Evolutionary conservation across 179 eudicot genomes (phyloP).

Genomic region (Beta macrorhiza): DNA sequence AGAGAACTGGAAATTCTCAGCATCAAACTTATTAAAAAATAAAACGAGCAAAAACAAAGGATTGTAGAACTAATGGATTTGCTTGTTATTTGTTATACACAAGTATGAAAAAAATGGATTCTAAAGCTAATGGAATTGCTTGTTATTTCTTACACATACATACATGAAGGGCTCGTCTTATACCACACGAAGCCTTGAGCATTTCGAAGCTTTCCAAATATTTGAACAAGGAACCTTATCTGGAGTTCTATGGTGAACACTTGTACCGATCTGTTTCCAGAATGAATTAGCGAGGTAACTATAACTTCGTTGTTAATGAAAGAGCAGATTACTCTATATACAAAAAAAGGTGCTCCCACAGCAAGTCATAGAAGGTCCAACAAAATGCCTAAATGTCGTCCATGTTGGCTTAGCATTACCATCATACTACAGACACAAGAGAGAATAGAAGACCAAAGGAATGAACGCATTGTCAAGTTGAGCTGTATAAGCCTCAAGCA

Average conservation of each 20-base stretch:
- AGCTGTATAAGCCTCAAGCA: conserved; percentile 96
- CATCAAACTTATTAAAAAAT: neutral
- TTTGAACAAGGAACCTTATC: neutral
- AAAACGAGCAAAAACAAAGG: neutral
- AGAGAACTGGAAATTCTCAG: neutral
- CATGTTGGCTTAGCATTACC: neutral
- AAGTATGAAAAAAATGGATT: neutral
- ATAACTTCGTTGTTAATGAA: neutral
- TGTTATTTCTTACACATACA: neutral
- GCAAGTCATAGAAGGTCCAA: conserved; percentile 6
- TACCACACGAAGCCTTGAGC: conserved; percentile 13
- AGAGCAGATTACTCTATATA: conserved; percentile 3
- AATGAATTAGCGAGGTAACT: neutral
- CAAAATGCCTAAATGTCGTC: neutral
- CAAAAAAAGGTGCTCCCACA: neutral
- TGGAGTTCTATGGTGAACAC: neutral
- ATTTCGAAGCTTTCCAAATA: neutral
- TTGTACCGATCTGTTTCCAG: neutral
- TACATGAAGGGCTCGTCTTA: conserved; percentile 5
- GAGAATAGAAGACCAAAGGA: conserved; percentile 90
- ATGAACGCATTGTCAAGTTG: conserved; percentile 99
- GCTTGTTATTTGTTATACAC: neutral
- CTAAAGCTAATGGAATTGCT: neutral
- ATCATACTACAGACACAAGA: conserved; percentile 52
- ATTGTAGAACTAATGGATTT: neutral